phyloP scores from a whole-genome alignment of 805 yeast genomes.

The Metschnikowia kofuensis region DNA sequence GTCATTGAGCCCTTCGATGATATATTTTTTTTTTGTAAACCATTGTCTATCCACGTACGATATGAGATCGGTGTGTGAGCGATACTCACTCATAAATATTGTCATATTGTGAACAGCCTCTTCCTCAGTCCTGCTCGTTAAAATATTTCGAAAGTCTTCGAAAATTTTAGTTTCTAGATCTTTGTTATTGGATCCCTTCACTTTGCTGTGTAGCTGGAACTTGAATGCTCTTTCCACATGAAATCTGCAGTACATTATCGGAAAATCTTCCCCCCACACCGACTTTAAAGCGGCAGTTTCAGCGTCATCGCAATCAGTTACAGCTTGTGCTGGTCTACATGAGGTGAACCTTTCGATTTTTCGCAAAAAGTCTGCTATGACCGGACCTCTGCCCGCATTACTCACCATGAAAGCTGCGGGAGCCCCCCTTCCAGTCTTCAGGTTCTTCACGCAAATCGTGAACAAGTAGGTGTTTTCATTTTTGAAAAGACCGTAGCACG shows the following conservation, averaged over 20 bases:
- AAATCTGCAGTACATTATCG: background rate
- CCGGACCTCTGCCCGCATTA: background rate
- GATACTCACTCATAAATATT: background rate
- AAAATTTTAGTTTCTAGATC: background rate
- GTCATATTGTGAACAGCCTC: background rate
- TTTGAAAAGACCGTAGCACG: background rate
- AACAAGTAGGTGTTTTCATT: background rate
- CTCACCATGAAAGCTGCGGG: slow-evolving; percentile 1
- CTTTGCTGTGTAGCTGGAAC: background rate
- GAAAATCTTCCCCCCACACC: background rate
- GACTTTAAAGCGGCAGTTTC: background rate
- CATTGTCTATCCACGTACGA: background rate
- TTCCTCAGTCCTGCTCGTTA: background rate
- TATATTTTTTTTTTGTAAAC: background rate
- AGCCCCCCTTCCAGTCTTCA: background rate
- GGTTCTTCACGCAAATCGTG: background rate
- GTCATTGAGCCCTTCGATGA: background rate
- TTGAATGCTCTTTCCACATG: background rate
- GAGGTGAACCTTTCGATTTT: background rate
- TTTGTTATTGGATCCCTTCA: background rate
- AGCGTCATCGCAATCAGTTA: slow-evolving; percentile 1
- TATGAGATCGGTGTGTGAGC: background rate
- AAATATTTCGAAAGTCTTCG: background rate
- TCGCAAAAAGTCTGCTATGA: slow-evolving; percentile 1
- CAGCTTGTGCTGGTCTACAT: background rate